Conservation (phyloP, 75 land plant species). For the Larix kaempferi region DNA sequence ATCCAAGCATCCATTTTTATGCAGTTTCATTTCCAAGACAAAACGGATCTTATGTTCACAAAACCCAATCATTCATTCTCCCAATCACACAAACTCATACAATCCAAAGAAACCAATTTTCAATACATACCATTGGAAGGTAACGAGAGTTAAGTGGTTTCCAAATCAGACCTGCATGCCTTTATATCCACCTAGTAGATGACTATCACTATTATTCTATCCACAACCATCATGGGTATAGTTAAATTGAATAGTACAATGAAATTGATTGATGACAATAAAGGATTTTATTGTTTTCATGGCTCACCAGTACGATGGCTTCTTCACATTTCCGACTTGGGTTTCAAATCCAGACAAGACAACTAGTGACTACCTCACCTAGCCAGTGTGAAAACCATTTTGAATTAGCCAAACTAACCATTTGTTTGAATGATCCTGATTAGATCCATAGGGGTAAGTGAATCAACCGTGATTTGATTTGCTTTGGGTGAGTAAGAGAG, state of each 20-base stretch:
- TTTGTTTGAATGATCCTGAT: too few relatives aligned
- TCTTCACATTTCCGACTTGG: background rate
- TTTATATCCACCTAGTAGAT: constrained; percentile 4
- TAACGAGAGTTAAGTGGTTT: background rate
- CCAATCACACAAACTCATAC: background rate
- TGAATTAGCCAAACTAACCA: too few relatives aligned
- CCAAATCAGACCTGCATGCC: constrained; percentile 6
- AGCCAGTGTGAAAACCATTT: too few relatives aligned
- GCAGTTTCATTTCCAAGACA: constrained; percentile 6
- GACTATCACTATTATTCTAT: background rate
- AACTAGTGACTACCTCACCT: constrained; percentile 7
- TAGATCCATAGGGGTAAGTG: too few relatives aligned
- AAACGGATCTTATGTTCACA: background rate
- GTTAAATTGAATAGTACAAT: background rate
- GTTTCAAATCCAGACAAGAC: background rate
- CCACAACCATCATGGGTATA: background rate
- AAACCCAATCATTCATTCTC: background rate
- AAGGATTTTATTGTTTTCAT: background rate
- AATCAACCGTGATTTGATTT: too few relatives aligned
- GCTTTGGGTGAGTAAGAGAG: too few relatives aligned
- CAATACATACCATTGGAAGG: background rate
- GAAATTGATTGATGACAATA: background rate
- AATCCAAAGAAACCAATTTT: background rate
- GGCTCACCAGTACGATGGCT: background rate
- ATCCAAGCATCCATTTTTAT: constrained; percentile 20